Percentiles rank a stretch among this genome's conserved stretches.
Conservation (phyloP, 2,329 filamentous ascomycete species). For the Arthrocladium fulminans region DNA sequence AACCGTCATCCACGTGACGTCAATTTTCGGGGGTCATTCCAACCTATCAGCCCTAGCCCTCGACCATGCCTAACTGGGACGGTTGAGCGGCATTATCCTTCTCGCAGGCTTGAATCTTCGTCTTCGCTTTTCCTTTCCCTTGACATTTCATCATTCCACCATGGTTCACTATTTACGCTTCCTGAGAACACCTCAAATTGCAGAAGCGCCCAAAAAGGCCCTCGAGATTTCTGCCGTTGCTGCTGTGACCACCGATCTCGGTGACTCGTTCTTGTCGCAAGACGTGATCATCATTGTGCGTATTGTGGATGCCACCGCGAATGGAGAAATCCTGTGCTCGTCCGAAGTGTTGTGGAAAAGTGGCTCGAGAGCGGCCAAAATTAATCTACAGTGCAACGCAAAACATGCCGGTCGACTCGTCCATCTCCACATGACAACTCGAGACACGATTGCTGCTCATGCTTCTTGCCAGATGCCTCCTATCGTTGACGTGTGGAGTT, state of each 20-base stretch:
- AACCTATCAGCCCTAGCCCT: background rate
- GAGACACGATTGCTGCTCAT: constrained; percentile 11
- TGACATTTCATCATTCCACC: background rate
- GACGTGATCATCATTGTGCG: constrained; percentile 32
- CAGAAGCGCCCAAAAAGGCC: constrained; percentile 33
- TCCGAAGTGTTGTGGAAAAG: constrained; percentile 37
- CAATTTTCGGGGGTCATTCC: background rate
- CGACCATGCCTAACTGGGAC: background rate
- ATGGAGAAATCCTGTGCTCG: constrained; percentile 32
- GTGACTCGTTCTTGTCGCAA: constrained; percentile 52
- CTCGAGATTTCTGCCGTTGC: constrained; percentile 44
- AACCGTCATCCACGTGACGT: constrained; percentile 1
- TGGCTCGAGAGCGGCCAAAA: constrained; percentile 36
- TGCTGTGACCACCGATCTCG: constrained; percentile 61
- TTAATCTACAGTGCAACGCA: constrained; percentile 30
- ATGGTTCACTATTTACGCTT: constrained; percentile 60
- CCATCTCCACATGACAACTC: constrained; percentile 20
- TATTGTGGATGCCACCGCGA: constrained; percentile 16
- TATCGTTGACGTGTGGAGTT: constrained; percentile 51
- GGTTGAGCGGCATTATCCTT: background rate
- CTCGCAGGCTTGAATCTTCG: background rate
- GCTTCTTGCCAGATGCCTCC: constrained; percentile 27
- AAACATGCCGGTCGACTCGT: constrained; percentile 18
- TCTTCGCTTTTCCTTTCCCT: background rate
- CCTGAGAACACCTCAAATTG: constrained; percentile 51